Conservation (phyloP, 2,329 filamentous ascomycete species). For the Pseudogymnoascus sp. region DNA sequence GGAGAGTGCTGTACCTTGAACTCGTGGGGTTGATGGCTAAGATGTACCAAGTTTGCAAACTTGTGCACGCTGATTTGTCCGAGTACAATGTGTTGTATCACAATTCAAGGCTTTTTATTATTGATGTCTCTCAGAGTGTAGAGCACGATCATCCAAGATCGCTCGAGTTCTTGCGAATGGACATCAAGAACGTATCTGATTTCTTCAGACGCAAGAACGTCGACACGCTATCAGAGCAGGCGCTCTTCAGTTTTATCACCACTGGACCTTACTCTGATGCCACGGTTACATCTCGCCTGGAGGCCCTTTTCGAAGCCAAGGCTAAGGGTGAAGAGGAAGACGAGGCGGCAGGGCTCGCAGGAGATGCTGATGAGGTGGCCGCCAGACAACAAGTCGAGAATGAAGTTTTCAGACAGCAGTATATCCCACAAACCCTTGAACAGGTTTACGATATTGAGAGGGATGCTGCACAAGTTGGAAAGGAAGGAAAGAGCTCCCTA, state of each 20-base stretch:
- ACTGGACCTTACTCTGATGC: slow-evolving; percentile 53
- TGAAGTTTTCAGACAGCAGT: slow-evolving; percentile 90
- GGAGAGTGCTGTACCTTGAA: slow-evolving; percentile 73
- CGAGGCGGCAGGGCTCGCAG: slow-evolving; percentile 45
- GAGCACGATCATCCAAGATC: slow-evolving; percentile 93
- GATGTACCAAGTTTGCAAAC: slow-evolving; percentile 83
- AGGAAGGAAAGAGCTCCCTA: slow-evolving; percentile 67
- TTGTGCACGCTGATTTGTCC: slow-evolving; percentile 93
- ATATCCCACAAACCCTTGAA: slow-evolving; percentile 90
- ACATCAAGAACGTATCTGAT: slow-evolving; percentile 92
- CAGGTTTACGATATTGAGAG: slow-evolving; percentile 95
- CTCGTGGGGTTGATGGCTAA: slow-evolving; percentile 82
- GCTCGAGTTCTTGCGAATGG: slow-evolving; percentile 91
- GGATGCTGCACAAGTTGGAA: slow-evolving; percentile 69
- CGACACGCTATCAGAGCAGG: slow-evolving; percentile 68
- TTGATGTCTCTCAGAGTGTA: slow-evolving; percentile 95
- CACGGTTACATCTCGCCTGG: slow-evolving; percentile 53
- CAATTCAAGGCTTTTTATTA: slow-evolving; percentile 75
- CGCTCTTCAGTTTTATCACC: slow-evolving; percentile 79
- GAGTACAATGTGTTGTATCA: slow-evolving; percentile 98
- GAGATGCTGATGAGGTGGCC: slow-evolving; percentile 40
- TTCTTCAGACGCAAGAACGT: slow-evolving; percentile 87
- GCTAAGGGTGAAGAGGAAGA: slow-evolving; percentile 48
- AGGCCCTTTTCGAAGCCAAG: slow-evolving; percentile 57
- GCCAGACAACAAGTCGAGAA: slow-evolving; percentile 69